A percentile compares a stretch with the other conserved stretches of the same genome.
phyloP scores from a whole-genome alignment of 306 rosid genomes.

The Corylus americana region DNA sequence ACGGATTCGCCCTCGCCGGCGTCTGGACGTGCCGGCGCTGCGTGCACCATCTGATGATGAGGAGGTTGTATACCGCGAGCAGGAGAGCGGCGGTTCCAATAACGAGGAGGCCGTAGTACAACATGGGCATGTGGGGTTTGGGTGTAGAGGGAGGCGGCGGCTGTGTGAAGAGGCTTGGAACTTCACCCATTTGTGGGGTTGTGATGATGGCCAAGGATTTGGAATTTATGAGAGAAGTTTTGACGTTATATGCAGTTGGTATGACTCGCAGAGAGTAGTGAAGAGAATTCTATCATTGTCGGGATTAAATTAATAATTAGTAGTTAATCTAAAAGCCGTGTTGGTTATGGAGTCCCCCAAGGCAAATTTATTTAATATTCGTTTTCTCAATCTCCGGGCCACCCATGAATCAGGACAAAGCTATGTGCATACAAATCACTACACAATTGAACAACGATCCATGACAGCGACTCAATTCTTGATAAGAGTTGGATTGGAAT shows the following conservation, averaged over 20 bases:
- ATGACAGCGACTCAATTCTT: constrained; percentile 26
- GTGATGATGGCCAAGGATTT: constrained; percentile 18
- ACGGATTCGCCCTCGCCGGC: neutral
- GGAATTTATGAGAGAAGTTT: constrained; percentile 6
- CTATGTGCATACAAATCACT: constrained; percentile 25
- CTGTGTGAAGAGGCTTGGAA: constrained; percentile 12
- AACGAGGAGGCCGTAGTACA: constrained; percentile 70
- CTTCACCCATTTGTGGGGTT: constrained; percentile 36
- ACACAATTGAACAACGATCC: constrained; percentile 1
- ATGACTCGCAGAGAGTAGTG: constrained; percentile 3
- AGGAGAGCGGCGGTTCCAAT: constrained; percentile 60
- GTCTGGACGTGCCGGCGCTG: constrained; percentile 18
- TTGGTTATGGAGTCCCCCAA: constrained; percentile 38
- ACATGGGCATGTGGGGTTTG: constrained; percentile 47
- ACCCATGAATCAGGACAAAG: constrained; percentile 36
- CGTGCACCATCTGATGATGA: constrained; percentile 51
- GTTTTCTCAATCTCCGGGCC: constrained; percentile 6
- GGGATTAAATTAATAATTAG: constrained; percentile 29
- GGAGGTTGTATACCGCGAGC: constrained; percentile 65
- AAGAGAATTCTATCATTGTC: constrained; percentile 12
- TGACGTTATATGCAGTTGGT: constrained; percentile 12
- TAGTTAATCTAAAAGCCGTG: constrained; percentile 44
- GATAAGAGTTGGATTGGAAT: constrained; percentile 24
- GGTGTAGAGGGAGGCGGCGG: constrained; percentile 37
- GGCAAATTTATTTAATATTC: neutral